phyloP scores from a whole-genome alignment of 176 grass and related monocot genomes.

The Pharus latifolius region DNA sequence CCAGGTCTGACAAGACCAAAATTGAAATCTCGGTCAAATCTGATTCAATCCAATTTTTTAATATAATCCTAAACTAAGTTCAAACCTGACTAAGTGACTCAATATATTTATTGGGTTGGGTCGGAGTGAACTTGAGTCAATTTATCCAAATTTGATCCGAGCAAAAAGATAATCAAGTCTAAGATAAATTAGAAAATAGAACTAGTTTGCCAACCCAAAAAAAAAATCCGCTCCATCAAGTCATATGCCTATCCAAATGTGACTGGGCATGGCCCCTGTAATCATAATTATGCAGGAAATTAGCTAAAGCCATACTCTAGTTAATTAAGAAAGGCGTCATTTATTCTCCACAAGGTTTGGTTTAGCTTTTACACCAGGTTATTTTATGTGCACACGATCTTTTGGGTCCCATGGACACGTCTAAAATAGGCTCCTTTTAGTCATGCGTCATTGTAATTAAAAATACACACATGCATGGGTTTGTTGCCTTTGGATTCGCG shows the following conservation, averaged over 20 bases:
- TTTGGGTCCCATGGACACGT: not conserved
- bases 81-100: too few relatives aligned
- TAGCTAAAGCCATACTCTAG: not conserved
- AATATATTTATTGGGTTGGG: too few relatives aligned
- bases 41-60: too few relatives aligned
- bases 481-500: too few relatives aligned
- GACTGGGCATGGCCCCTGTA: conserved; percentile 6
- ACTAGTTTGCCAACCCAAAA: not conserved
- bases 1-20: too few relatives aligned
- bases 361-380: not conserved
- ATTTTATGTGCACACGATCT: not conserved
- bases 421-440: not conserved
- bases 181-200: too few relatives aligned
- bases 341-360: not conserved
- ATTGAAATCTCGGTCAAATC: too few relatives aligned
- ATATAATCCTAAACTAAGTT: too few relatives aligned
- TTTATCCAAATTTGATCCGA: too few relatives aligned
- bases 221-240: not conserved
- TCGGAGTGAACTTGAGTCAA: too few relatives aligned
- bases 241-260: not conserved
- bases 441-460: not conserved
- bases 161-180: too few relatives aligned
- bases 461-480: not conserved
- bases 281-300: not conserved
- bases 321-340: not conserved